Percentiles rank a stretch among this genome's conserved stretches.
Conservation (phyloP, 2,329 filamentous ascomycete species). For the Alternaria ethzedia region DNA sequence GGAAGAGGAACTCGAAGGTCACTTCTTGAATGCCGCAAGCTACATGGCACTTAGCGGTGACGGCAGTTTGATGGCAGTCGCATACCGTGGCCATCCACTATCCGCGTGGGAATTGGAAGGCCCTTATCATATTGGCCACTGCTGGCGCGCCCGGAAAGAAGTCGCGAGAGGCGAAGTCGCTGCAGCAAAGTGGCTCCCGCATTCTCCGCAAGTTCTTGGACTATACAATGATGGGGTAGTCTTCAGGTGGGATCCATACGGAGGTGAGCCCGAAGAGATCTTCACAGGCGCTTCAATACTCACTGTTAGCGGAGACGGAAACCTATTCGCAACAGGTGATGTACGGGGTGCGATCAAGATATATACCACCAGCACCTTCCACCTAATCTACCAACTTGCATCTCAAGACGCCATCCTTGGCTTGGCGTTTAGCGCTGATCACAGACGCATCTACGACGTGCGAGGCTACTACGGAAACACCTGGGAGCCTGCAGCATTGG, state of each 20-base stretch:
- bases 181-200: background rate
- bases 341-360: background rate
- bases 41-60: background rate
- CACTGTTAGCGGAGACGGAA: background rate
- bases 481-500: background rate
- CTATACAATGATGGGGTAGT: background rate
- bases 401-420: background rate
- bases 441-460: background rate
- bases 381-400: background rate
- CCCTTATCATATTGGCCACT: background rate
- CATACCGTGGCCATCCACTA: background rate
- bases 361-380: background rate
- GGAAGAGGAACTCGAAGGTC: background rate
- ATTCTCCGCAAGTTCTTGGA: background rate
- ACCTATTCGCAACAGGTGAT: background rate
- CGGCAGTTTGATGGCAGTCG: background rate
- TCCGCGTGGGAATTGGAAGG: background rate
- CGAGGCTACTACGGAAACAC: background rate
- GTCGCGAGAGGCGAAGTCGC: background rate
- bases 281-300: background rate
- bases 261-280: background rate
- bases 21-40: background rate
- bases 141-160: background rate
- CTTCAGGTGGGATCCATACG: background rate
- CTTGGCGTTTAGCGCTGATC: background rate